Evolutionary conservation across 306 rosid species (phyloP), one percentile per base, ranked within the genome.

Genomic region (Luffa aegyptiaca): DNA sequence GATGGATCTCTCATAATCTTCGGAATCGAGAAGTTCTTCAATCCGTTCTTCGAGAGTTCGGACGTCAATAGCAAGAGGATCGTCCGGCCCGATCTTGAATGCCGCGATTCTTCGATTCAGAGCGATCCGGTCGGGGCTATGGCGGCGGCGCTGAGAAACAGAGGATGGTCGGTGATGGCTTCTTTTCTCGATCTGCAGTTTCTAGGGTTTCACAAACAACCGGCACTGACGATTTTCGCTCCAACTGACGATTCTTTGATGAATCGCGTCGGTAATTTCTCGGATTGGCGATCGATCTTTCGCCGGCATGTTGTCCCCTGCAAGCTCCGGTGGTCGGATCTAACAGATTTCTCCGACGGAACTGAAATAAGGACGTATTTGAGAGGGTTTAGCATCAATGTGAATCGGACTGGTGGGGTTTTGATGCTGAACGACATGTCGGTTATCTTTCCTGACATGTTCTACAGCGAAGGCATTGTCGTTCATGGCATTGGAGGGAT

Each of bases 261-360:
- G 64, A 76, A 62, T 8, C 78, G 45, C 17, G 10, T 72, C 0
- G 75, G 75, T 6, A 85, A 82, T 46, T 5, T 86, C 33, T 83
- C 70, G 33, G 73, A 55, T 33, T 81, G 61, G 64, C 31, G 85
- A 5, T 46, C 86, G 9, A 61, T 91, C 26, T 72, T 91, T 16
- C 83, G 76, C 45, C 84, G 80, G 26, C 96, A 91, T 12, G 83
- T 87, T 10, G 85, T 84, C 7, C 92, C 90, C 11, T 89, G 92
- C 92, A 76, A 37, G 87, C 63, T 90, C 46, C n/a, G 7, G 61
- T 84, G 92, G 91, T 76, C 8, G 6, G 87, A 89, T 71, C 72
- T 91, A 83, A 81, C 33, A n/a, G 62, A 79, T 2, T 78, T 61
- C 5, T 4, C 49, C 0, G 86, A 87, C 9, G 90, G 90, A 53